phyloP scores from a whole-genome alignment of 169 alveolate genomes.

The Cryptosporidium bovis region DNA sequence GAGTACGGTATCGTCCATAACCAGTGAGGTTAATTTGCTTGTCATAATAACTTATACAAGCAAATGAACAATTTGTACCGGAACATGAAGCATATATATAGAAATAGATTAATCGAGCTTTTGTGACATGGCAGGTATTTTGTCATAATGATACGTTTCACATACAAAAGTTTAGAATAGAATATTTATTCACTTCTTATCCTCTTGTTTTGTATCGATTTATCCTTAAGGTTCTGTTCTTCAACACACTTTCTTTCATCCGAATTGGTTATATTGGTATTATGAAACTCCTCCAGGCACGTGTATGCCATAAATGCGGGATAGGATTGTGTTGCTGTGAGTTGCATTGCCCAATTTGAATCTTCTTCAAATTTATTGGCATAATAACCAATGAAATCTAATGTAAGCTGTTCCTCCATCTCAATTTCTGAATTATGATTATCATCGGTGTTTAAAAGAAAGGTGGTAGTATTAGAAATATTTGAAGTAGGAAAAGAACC shows the following conservation, averaged over 20 bases:
- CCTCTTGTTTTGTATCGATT: background rate
- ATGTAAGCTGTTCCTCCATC: constrained; percentile 64
- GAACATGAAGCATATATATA: background rate
- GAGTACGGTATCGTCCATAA: background rate
- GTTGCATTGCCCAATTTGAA: constrained; percentile 68
- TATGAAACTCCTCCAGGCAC: constrained; percentile 63
- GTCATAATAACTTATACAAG: background rate
- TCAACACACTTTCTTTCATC: background rate
- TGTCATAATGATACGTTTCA: background rate
- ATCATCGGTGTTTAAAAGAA: constrained; percentile 21
- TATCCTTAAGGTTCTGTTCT: background rate
- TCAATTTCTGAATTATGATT: constrained; percentile 28
- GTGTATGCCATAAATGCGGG: constrained; percentile 74
- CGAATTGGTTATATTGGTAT: constrained; percentile 1
- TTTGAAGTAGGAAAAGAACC: background rate
- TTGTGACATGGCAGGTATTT: too few relatives aligned
- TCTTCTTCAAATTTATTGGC: constrained; percentile 70
- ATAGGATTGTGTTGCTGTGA: constrained; percentile 68
- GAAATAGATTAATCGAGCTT: too few relatives aligned
- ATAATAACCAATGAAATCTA: constrained; percentile 69
- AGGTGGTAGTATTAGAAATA: constrained; percentile 14
- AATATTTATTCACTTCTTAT: background rate
- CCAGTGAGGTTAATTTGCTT: background rate
- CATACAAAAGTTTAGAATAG: background rate
- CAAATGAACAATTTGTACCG: background rate